A percentile compares a stretch with the other conserved stretches of the same genome.
Evolutionary conservation across 2,329 filamentous ascomycete genomes (phyloP).

Genomic region (Penicillium oxalicum): DNA sequence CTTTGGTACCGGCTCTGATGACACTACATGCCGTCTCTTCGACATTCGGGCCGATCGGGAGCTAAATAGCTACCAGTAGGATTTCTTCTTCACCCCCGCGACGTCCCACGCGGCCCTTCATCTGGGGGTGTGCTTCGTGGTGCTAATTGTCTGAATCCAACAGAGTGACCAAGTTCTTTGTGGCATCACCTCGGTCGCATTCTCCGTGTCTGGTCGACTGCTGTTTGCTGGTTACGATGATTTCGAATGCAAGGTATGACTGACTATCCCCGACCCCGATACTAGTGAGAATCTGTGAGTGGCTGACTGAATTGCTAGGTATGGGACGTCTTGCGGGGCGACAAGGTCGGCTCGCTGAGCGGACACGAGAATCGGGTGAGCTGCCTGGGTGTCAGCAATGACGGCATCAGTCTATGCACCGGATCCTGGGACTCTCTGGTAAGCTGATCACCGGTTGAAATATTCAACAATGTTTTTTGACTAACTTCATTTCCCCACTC

Average conservation of each 20-base stretch:
- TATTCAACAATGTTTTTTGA: neutral
- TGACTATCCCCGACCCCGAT: neutral
- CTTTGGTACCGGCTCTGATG: slow-evolving; percentile 95
- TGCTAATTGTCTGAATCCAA: no score
- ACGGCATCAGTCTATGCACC: slow-evolving; percentile 97
- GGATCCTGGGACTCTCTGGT: slow-evolving; percentile 99
- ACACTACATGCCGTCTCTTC: slow-evolving; percentile 93
- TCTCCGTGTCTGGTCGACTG: slow-evolving; percentile 90
- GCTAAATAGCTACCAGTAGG: slow-evolving; percentile 61
- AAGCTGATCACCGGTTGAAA: slow-evolving; percentile 40
- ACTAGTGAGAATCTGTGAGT: neutral
- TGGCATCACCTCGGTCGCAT: slow-evolving; percentile 96
- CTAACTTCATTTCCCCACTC: slow-evolving; percentile 3
- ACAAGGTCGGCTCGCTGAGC: slow-evolving; percentile 93
- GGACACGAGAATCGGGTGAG: slow-evolving; percentile 98
- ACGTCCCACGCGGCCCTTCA: no score
- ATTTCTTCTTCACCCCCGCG: slow-evolving; percentile 12
- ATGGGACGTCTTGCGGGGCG: slow-evolving; percentile 93
- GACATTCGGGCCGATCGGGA: slow-evolving; percentile 93
- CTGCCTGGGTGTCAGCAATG: slow-evolving; percentile 97
- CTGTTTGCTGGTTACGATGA: slow-evolving; percentile 98
- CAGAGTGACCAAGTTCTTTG: slow-evolving; percentile 96
- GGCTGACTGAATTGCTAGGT: slow-evolving; percentile 55
- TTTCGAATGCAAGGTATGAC: slow-evolving; percentile 95
- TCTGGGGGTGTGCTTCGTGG: no score